Percentiles rank a stretch among this genome's conserved stretches.
These are phyloP conservation scores for Cercophora scortea DNA, from an alignment of 495 filamentous ascomycete species.

Conservation along the genomic window DNA sequence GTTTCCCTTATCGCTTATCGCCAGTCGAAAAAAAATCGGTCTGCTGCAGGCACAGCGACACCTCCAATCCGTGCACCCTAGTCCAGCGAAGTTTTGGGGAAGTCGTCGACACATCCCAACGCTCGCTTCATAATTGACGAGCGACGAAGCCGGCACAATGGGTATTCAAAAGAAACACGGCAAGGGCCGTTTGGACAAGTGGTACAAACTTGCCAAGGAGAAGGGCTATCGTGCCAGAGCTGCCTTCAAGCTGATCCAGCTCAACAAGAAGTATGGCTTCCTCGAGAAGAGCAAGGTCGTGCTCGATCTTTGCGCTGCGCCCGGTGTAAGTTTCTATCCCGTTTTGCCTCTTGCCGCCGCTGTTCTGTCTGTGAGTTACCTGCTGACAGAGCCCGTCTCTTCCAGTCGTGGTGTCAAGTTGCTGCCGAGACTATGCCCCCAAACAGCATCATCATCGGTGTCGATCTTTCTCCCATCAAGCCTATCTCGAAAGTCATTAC, in stretches of 20 bases:
- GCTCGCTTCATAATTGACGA: not conserved
- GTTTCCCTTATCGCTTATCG: slow-evolving; percentile 23
- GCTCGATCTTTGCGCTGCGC: slow-evolving; percentile 94
- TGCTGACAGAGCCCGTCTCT: too few species aligned
- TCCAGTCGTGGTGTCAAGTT: slow-evolving; percentile 94
- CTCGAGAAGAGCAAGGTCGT: slow-evolving; percentile 93
- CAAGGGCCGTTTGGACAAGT: slow-evolving; percentile 99
- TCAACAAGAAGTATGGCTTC: slow-evolving; percentile 99
- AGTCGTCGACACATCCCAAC: not conserved
- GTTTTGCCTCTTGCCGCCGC: not conserved
- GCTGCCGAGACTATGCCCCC: slow-evolving; percentile 90
- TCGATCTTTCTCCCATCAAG: slow-evolving; percentile 94
- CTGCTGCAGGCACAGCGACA: not conserved
- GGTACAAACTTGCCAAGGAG: slow-evolving; percentile 84
- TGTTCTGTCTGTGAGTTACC: too few species aligned
- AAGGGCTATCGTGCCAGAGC: slow-evolving; percentile 95
- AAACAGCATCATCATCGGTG: slow-evolving; percentile 84
- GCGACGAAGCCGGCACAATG: slow-evolving; percentile 45
- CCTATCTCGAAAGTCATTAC: slow-evolving; percentile 86
- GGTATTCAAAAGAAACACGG: slow-evolving; percentile 98
- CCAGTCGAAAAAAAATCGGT: slow-evolving; percentile 13
- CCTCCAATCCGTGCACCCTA: slow-evolving; percentile 1
- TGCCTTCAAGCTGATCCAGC: slow-evolving; percentile 96
- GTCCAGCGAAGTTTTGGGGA: not conserved
- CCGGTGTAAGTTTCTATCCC: slow-evolving; percentile 62